Conservation (phyloP, 2,329 filamentous ascomycete genomes). For the Pseudogymnoascus sp. region DNA sequence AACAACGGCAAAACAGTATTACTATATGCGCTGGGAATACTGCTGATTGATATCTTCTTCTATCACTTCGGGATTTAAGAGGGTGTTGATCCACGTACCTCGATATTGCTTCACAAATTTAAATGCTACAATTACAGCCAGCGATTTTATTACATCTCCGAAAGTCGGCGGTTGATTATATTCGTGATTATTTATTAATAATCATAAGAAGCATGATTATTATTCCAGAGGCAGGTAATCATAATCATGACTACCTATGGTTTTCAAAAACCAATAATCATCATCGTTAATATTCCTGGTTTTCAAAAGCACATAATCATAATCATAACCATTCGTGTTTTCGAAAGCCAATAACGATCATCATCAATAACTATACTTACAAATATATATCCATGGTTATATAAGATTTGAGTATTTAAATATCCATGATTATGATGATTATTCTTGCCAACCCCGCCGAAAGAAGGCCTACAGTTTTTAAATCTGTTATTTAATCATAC, state of each 20-base stretch:
- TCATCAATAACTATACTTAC: too few relatives aligned
- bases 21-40: too few relatives aligned
- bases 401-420: too few relatives aligned
- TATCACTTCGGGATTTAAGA: background rate
- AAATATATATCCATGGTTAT: too few relatives aligned
- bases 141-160: background rate
- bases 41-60: background rate
- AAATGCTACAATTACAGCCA: background rate
- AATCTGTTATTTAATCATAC: too few relatives aligned
- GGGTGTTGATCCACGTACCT: background rate
- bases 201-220: background rate
- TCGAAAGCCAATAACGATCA: too few relatives aligned
- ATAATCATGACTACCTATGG: background rate
- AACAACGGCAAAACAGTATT: too few relatives aligned
- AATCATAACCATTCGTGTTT: background rate
- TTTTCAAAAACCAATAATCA: too few relatives aligned
- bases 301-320: background rate
- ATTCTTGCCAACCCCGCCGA: too few relatives aligned
- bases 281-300: too few relatives aligned
- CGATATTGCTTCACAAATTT: background rate
- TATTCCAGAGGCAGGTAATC: background rate
- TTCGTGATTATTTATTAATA: background rate
- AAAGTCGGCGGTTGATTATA: background rate
- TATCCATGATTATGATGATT: too few relatives aligned
- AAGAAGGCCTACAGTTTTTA: too few relatives aligned